These are phyloP conservation scores for Sclerotinia borealis DNA, from an alignment of 2,329 filamentous ascomycete genomes.

Conservation along the genomic window DNA sequence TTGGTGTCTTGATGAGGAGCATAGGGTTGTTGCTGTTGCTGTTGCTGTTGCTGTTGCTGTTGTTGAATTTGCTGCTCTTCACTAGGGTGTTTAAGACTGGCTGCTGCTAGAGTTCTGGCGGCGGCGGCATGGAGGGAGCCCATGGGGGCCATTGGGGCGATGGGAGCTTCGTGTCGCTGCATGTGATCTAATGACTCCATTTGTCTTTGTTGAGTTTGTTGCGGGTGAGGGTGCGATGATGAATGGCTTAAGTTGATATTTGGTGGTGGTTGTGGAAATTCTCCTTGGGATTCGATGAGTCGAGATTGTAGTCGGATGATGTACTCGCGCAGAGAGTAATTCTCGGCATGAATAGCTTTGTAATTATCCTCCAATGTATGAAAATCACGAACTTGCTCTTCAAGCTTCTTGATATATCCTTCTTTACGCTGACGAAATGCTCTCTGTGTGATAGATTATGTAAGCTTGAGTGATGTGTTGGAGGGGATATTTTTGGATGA, in stretches of 20 bases:
- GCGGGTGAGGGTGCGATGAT: conserved; percentile 46
- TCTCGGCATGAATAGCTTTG: conserved; percentile 80
- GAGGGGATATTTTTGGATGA: conserved; percentile 27
- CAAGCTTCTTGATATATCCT: conserved; percentile 94
- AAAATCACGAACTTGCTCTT: conserved; percentile 84
- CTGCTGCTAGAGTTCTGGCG: conserved; percentile 32
- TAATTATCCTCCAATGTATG: conserved; percentile 68
- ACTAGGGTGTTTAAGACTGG: conserved; percentile 28
- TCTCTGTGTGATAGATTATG: conserved; percentile 52
- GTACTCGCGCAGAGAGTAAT: conserved; percentile 87
- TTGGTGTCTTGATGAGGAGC: conserved; percentile 19
- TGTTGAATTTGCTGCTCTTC: conserved; percentile 21
- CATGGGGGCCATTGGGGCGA: conserved; percentile 34
- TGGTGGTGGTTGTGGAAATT: conserved; percentile 76
- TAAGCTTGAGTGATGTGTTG: conserved; percentile 25
- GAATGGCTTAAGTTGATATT: conserved; percentile 66
- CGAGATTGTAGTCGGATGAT: conserved; percentile 84
- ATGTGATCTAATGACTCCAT: conserved; percentile 23
- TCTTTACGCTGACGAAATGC: conserved; percentile 97
- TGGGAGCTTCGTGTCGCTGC: conserved; percentile 23
- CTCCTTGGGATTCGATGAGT: conserved; percentile 74
- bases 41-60: conserved; percentile 18
- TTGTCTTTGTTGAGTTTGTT: conserved; percentile 25
- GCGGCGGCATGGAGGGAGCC: conserved; percentile 34
- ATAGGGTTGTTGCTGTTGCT: conserved; percentile 19